Base-by-base conservation (phyloP, 1,139 yeast species). In the Taphrina flavorubra region DNA sequence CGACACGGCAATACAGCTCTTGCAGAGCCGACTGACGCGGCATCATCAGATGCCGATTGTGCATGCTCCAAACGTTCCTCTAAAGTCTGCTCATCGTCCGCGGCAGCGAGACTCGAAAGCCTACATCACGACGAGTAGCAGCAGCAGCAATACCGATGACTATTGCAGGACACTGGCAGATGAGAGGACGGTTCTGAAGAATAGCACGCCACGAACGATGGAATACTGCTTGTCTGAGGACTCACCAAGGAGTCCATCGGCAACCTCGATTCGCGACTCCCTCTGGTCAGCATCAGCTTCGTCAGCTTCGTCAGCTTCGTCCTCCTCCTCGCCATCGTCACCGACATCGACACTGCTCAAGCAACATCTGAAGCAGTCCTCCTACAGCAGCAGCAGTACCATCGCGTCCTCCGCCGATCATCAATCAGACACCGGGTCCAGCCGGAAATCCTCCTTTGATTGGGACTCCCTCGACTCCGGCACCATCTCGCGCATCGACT, bases 401-500 rank as follows among this genome's bases (percentile, higher is more conserved):
- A 25, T 4, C 31, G 31, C 31, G 31, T 25, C 31, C 31, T 3
- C 53, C 31, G 53, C 31, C 10, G 18, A 31, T 3, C 10, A 13
- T 8, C 31, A 20, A 6, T 49, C 53, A 8, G 53, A 49, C 34
- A 16, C 53, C n/a, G 47, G 47, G 8, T 49, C 53, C 8, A 49
- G 53, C 36, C 1, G 53, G 36, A 49, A 49, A 20, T 49, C 53
- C 10, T 53, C 58, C 42, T 53, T 53, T 16, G 58, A 53, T 11
- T 53, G 58, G 58, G 58, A 53, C 40, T 20, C 53, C 10, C 42
- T 53, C 42, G 58, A 53, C 42, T n/a, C 18, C 5, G 58, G 58
- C 20, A 16, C 36, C 58, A 18, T 37, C 42, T 53, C 58, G n/a
- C 58, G 40, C 58, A 53, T 53, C 42, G 58, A 53, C 20, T 1